A percentile compares a stretch with the other conserved stretches of the same genome.
phyloP scores from a whole-genome alignment of 495 filamentous ascomycete species.

The Parmelia sp. region DNA sequence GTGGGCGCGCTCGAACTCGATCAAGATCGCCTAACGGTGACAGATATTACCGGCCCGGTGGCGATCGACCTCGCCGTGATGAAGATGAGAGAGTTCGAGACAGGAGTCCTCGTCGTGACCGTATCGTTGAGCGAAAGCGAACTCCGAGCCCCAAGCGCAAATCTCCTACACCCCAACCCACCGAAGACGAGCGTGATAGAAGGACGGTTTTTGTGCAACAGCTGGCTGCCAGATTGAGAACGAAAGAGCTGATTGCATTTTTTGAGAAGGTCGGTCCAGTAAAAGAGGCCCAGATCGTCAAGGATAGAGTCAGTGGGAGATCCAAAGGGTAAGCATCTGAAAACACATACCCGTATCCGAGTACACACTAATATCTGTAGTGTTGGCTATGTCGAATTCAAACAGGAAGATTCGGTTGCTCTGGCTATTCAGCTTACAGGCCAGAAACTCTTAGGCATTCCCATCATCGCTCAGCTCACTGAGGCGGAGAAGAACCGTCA shows the following conservation, averaged over 20 bases:
- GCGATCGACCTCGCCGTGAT: constrained; percentile 44
- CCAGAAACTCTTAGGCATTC: constrained; percentile 96
- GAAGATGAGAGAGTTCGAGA: constrained; percentile 44
- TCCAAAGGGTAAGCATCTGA: constrained; percentile 77
- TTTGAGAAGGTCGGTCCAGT: constrained; percentile 96
- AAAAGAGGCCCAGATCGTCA: constrained; percentile 98
- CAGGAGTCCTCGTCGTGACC: constrained; percentile 46
- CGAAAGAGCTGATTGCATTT: constrained; percentile 87
- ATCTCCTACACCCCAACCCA: constrained; percentile 58
- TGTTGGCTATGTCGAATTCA: constrained; percentile 99
- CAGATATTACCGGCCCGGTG: constrained; percentile 70
- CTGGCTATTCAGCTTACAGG: constrained; percentile 96
- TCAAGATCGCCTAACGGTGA: constrained; percentile 69
- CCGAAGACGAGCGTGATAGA: constrained; percentile 92
- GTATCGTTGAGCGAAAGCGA: constrained; percentile 49
- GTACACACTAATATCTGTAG: constrained; percentile 46
- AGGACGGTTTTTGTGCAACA: constrained; percentile 98
- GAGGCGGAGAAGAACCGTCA: constrained; percentile 99
- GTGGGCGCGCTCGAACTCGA: constrained; percentile 61
- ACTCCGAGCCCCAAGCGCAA: constrained; percentile 47
- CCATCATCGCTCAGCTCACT: constrained; percentile 95
- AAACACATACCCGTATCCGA: constrained; percentile 3
- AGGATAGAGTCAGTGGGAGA: constrained; percentile 90
- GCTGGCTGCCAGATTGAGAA: constrained; percentile 83
- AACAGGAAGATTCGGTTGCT: constrained; percentile 87